These are phyloP conservation scores for Leccinum variabile DNA, from an alignment of 1,284 basidiomycete genomes.

Conservation along the genomic window DNA sequence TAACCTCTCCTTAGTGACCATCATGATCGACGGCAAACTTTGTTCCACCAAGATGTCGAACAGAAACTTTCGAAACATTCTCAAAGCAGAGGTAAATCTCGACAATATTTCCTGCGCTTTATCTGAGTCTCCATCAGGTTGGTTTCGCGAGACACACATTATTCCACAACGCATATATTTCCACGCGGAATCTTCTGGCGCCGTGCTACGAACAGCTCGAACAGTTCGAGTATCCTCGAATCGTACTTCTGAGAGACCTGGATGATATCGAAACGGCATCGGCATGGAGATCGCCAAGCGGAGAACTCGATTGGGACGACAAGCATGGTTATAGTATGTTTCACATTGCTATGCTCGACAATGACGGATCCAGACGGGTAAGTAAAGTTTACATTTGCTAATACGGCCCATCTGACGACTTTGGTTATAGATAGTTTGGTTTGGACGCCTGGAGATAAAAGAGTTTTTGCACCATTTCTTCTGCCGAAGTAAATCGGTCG, in stretches of 20 bases:
- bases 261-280: background rate
- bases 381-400: background rate
- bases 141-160: too few relatives aligned
- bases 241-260: background rate
- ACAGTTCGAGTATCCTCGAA: background rate
- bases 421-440: background rate
- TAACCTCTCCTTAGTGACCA: background rate
- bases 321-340: background rate
- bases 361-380: background rate
- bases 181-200: background rate
- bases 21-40: background rate
- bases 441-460: background rate
- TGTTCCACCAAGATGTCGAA: too few relatives aligned
- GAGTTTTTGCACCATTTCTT: background rate
- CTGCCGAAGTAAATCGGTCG: background rate
- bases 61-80: too few relatives aligned
- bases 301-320: background rate
- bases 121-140: too few relatives aligned
- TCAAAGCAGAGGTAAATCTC: too few relatives aligned
- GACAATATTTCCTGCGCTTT: too few relatives aligned
- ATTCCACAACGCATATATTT: background rate
- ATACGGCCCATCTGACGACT: background rate
- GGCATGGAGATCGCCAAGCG: background rate
- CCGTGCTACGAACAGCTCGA: background rate
- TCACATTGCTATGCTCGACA: background rate